Evolutionary conservation across 495 filamentous ascomycete species (phyloP).

Genomic region (Penicillium bovifimosum): DNA sequence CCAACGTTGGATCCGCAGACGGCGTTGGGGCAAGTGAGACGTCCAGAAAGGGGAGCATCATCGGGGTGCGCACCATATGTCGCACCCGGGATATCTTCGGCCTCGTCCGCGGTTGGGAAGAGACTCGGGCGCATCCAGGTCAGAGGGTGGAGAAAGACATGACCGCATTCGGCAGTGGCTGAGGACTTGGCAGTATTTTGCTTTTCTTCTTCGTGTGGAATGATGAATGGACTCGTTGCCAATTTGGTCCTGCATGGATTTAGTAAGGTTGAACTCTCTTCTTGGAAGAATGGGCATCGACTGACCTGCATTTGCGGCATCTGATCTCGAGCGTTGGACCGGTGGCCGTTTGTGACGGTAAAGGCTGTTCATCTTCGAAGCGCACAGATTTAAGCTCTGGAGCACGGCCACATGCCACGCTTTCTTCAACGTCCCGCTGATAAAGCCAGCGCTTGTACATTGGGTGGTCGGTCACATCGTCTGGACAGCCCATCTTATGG

Average conservation of each 20-base stretch:
- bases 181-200: slow-evolving; percentile 15
- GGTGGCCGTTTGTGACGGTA: slow-evolving; percentile 9
- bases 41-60: slow-evolving; percentile 65
- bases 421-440: slow-evolving; percentile 66
- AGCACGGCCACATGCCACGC: slow-evolving; percentile 63
- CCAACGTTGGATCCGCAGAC: slow-evolving; percentile 78
- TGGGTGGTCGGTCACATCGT: slow-evolving; percentile 61
- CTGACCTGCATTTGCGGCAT: slow-evolving; percentile 60
- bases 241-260: slow-evolving; percentile 46
- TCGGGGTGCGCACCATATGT: slow-evolving; percentile 33
- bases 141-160: slow-evolving; percentile 84
- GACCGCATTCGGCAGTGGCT: slow-evolving; percentile 53
- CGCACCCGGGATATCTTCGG: slow-evolving; percentile 7
- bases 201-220: slow-evolving; percentile 44
- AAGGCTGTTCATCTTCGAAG: slow-evolving; percentile 73
- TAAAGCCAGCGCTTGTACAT: slow-evolving; percentile 88
- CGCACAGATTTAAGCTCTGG: slow-evolving; percentile 66
- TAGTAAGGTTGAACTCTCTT: not conserved
- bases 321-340: slow-evolving; percentile 44
- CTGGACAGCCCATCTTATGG: slow-evolving; percentile 73
- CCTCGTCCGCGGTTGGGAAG: slow-evolving; percentile 25
- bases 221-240: slow-evolving; percentile 57
- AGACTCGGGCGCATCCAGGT: slow-evolving; percentile 88
- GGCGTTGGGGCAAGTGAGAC: slow-evolving; percentile 71
- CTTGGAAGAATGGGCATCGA: slow-evolving; percentile 11